phyloP scores from a whole-genome alignment of 306 rosid genomes.

The Prunus mongolica region DNA sequence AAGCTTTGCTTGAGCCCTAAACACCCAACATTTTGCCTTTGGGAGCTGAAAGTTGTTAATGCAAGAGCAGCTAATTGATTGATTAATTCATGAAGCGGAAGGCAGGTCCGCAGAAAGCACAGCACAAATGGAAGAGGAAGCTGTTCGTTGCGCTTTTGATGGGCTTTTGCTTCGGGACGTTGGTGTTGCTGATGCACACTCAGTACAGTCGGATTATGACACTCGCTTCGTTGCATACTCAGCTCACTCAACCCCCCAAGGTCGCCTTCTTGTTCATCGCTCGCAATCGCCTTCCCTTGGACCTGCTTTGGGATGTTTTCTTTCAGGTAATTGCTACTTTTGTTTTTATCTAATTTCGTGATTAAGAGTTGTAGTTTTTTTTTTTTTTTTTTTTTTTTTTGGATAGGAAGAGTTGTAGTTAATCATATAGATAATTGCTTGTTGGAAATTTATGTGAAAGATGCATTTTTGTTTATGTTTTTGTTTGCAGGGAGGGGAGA shows the following conservation, averaged over 20 bases:
- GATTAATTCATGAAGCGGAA: slow-evolving; percentile 65
- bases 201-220: slow-evolving; percentile 57
- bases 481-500: slow-evolving; percentile 65
- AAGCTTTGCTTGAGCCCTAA: not conserved
- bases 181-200: slow-evolving; percentile 61
- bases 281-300: slow-evolving; percentile 83
- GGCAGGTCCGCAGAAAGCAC: slow-evolving; percentile 55
- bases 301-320: slow-evolving; percentile 86
- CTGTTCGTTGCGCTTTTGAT: slow-evolving; percentile 40
- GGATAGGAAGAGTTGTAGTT: not conserved
- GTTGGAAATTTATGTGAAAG: slow-evolving; percentile 1
- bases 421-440: too few species aligned
- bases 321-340: slow-evolving; percentile 44
- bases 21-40: not conserved
- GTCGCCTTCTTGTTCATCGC: slow-evolving; percentile 94
- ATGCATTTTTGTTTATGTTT: slow-evolving; percentile 4
- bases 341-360: not conserved
- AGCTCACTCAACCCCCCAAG: slow-evolving; percentile 47
- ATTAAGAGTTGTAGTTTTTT: not conserved
- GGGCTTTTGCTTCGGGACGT: slow-evolving; percentile 65
- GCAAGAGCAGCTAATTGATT: not conserved
- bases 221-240: slow-evolving; percentile 53
- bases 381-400: too few species aligned
- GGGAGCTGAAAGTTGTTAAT: not conserved
- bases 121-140: slow-evolving; percentile 76